A percentile compares a stretch with the other conserved stretches of the same genome.
These are phyloP conservation scores for Aspergillus oerlinghausenensis DNA, from an alignment of 2,329 filamentous ascomycete species.

Conservation along the genomic window DNA sequence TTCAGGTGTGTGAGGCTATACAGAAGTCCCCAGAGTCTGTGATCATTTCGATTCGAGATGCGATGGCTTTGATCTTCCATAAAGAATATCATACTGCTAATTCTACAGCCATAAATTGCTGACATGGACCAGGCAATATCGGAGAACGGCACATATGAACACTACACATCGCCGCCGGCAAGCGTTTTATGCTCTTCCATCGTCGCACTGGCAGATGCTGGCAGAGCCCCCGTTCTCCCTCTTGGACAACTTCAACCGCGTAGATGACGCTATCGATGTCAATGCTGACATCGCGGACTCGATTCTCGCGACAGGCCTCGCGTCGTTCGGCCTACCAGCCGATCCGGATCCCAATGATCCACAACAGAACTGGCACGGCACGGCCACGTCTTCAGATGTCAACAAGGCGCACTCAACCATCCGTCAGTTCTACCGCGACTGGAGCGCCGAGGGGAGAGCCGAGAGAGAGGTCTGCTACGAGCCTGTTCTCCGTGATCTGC, in stretches of 20 bases:
- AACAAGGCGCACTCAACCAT: constrained; percentile 92
- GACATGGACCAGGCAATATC: constrained; percentile 66
- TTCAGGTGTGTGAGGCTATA: constrained; percentile 63
- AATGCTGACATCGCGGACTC: constrained; percentile 79
- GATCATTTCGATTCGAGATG: not conserved
- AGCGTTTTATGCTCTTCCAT: constrained; percentile 86
- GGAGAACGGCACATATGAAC: constrained; percentile 79
- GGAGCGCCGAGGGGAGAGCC: constrained; percentile 69
- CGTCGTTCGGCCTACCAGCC: constrained; percentile 58
- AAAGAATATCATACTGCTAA: not conserved
- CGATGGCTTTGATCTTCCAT: not conserved
- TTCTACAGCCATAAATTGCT: not conserved
- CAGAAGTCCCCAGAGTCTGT: not conserved
- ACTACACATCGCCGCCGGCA: constrained; percentile 86
- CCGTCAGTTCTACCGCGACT: constrained; percentile 91
- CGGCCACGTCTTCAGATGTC: constrained; percentile 68
- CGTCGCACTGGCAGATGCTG: constrained; percentile 77
- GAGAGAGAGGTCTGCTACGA: constrained; percentile 76
- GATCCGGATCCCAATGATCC: constrained; percentile 35
- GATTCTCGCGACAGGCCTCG: constrained; percentile 67
- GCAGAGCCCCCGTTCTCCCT: constrained; percentile 77
- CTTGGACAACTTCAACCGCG: constrained; percentile 68
- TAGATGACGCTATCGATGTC: constrained; percentile 82
- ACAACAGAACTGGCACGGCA: constrained; percentile 60
- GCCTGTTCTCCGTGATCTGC: constrained; percentile 65